phyloP scores from a whole-genome alignment of 148 eudicot species.

The Vaccinium vitisidaea region DNA sequence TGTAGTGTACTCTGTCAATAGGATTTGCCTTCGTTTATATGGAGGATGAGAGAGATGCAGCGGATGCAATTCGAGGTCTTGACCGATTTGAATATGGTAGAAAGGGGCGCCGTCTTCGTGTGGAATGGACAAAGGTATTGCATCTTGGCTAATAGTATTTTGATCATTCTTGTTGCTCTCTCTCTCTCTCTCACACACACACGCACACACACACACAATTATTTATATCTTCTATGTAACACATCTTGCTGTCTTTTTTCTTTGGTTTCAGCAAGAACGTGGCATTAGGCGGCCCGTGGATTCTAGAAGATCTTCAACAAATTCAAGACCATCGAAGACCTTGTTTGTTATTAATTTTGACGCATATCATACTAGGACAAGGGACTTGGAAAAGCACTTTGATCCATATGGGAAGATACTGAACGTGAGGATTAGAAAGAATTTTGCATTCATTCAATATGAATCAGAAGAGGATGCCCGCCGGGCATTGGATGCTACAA shows the following conservation, averaged over 20 bases:
- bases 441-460: conserved; percentile 80
- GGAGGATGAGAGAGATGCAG: conserved; percentile 94
- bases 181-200: background rate
- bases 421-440: conserved; percentile 72
- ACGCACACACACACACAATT: no score
- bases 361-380: conserved; percentile 60
- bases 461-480: conserved; percentile 83
- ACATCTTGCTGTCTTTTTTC: background rate
- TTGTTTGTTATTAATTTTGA: conserved; percentile 75
- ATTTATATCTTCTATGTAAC: background rate
- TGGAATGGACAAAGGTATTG: conserved; percentile 92
- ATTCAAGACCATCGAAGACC: conserved; percentile 71
- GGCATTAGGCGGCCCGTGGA: conserved; percentile 62
- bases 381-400: conserved; percentile 83
- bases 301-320: conserved; percentile 57
- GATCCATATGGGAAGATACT: conserved; percentile 72
- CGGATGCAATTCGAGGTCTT: conserved; percentile 82
- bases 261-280: conserved; percentile 70
- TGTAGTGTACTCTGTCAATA: conserved; percentile 16
- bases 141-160: background rate
- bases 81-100: conserved; percentile 82
- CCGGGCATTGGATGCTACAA: conserved; percentile 79
- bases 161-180: background rate
- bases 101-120: conserved; percentile 86
- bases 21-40: conserved; percentile 89